Base-by-base conservation (phyloP, 2,329 filamentous ascomycete species). In the Cladophialophora immunda region DNA sequence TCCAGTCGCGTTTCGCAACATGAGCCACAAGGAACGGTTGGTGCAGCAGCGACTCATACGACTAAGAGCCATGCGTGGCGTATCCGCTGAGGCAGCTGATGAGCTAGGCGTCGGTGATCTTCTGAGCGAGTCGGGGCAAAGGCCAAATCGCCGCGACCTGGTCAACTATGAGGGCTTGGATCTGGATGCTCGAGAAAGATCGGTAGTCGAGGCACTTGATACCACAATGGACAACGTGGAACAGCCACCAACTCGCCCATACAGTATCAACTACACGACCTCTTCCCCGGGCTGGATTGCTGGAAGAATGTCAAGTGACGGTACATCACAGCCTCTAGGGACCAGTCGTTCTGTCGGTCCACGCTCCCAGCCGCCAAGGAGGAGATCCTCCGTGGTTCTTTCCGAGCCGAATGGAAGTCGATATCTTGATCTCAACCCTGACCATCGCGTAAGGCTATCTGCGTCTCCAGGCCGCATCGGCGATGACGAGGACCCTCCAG, bases 401-500 rank as follows among this genome's bases (percentile, higher is more conserved):
- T 80, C 81, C 2, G 80, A 79, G 50, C 74, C 72, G 30, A 73
- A 68, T 62, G 67, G 68, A 67, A 70, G 75, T 58, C 63, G 65
- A 38, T 72, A 72, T 52, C 69, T 71, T 68, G 71, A 66, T 65
- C 75, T 64, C 25, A 76, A 78, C 54, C 74, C 79, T 5, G 76
- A 69, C 55, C 71, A 78, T 56, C 77, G 77, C 55, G 72, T 79
- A 13, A 77, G 77, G 67, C 78, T 79, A 76, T 79, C 79, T 27
- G 73, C 78, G 25, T 81, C 80, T 17, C 80, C 80, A 15, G 75
- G 75, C 7, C 79, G 79, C 19, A 72, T 81, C 9, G 75, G 76
- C 36, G 72, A 78, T 30, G 71, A 75, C 7, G 75, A 69, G 32
- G 55, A 69, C 1, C 36, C 41, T 1, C 45, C 68, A 13, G 25